These are phyloP conservation scores for Elasticomyces elasticus DNA, from an alignment of 495 filamentous ascomycete genomes.

Conservation along the genomic window DNA sequence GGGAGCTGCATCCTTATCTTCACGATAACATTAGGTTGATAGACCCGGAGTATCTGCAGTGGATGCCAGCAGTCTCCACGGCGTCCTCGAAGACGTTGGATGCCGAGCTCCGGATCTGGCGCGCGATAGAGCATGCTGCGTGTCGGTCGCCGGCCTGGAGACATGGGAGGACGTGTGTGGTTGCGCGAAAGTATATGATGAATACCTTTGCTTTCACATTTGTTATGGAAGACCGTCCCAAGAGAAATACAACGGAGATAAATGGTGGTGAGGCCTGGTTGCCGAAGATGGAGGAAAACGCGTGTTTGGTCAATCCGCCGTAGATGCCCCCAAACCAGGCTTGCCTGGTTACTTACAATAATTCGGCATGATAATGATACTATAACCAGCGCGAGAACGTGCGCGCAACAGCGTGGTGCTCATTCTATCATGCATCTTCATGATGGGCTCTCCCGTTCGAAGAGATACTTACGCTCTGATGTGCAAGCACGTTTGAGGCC, in stretches of 20 bases:
- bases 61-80: neutral
- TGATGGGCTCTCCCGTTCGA: no score
- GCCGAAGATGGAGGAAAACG: neutral
- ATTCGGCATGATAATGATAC: no score
- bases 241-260: neutral
- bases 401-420: no score
- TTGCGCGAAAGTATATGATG: slow-evolving; percentile 6
- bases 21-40: neutral
- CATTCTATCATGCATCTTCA: no score
- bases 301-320: slow-evolving; percentile 1
- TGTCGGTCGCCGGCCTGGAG: slow-evolving; percentile 3
- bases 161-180: slow-evolving; percentile 6
- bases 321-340: no score
- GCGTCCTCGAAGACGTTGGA: neutral
- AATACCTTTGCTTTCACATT: slow-evolving; percentile 2
- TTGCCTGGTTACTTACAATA: no score
- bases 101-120: slow-evolving; percentile 2
- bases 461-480: no score
- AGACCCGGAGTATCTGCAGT: neutral
- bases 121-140: slow-evolving; percentile 2
- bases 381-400: no score
- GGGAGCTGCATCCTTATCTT: neutral
- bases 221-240: neutral
- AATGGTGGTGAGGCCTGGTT: neutral
- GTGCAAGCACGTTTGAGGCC: no score